Conservation (phyloP, 441 rosid species). For the Adansonia gregorii region DNA sequence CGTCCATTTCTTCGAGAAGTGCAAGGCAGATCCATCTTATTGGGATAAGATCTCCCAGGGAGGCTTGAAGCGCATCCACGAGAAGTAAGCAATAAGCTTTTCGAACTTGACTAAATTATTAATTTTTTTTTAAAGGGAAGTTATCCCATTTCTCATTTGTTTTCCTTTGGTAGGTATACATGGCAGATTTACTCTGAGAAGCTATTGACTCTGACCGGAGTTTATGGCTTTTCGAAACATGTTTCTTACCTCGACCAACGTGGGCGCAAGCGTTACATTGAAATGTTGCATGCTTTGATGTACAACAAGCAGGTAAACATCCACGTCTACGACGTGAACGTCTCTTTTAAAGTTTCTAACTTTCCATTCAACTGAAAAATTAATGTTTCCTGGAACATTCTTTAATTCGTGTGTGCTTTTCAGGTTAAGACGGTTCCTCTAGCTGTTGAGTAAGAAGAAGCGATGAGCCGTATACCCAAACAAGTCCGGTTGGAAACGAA, state of each 20-base stretch:
- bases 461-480: background rate
- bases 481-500: background rate
- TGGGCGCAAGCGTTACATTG: conserved; percentile 87
- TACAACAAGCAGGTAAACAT: conserved; percentile 68
- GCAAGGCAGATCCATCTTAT: conserved; percentile 65
- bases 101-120: background rate
- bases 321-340: background rate
- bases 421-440: conserved; percentile 90
- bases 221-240: conserved; percentile 95
- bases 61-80: conserved; percentile 78
- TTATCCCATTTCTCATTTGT: background rate
- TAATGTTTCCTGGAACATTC: background rate
- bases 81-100: conserved; percentile 59
- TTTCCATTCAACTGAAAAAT: background rate
- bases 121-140: background rate
- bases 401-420: conserved; percentile 20
- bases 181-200: conserved; percentile 93
- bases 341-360: no score
- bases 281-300: conserved; percentile 91
- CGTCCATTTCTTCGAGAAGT: conserved; percentile 72
- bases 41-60: conserved; percentile 83
- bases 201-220: conserved; percentile 83
- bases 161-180: conserved; percentile 58
- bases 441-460: conserved; percentile 45
- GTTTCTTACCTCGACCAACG: conserved; percentile 83